These are phyloP conservation scores for Lablab purpureus DNA, from an alignment of 306 rosid genomes.

Conservation along the genomic window DNA sequence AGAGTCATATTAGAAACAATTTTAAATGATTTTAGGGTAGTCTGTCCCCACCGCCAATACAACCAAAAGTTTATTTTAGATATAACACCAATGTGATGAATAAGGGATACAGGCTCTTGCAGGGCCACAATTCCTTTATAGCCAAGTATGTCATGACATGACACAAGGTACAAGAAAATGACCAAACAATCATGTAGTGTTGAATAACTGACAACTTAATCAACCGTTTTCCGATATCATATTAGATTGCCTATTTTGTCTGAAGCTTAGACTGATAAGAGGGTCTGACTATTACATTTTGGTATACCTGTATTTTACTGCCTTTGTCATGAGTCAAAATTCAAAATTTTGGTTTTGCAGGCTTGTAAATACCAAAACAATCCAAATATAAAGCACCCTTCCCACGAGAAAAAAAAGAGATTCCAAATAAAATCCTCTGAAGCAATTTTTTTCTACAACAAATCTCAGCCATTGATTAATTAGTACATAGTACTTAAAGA, in stretches of 20 bases:
- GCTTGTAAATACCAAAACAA: background rate
- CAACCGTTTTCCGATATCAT: background rate
- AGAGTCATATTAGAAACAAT: constrained; percentile 30
- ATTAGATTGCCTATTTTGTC: constrained; percentile 4
- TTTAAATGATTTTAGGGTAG: constrained; percentile 17
- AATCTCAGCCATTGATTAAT: no score
- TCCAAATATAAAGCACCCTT: background rate
- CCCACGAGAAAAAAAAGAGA: background rate
- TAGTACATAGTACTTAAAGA: background rate
- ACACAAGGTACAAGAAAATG: background rate
- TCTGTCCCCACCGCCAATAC: background rate
- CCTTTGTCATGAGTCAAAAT: background rate
- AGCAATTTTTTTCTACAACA: no score
- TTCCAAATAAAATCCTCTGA: no score
- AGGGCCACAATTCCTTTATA: constrained; percentile 23
- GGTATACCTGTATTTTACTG: background rate
- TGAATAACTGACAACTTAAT: constrained; percentile 8
- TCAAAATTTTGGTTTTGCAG: background rate
- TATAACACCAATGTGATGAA: constrained; percentile 7
- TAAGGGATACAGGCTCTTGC: constrained; percentile 1
- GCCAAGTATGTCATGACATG: constrained; percentile 7
- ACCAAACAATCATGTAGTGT: constrained; percentile 3
- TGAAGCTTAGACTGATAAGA: background rate
- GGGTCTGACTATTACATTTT: background rate
- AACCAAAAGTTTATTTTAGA: background rate